Evolutionary conservation across 371 early-diverging fungal genomes (phyloP).

Genomic region (Mucor racemosus): DNA sequence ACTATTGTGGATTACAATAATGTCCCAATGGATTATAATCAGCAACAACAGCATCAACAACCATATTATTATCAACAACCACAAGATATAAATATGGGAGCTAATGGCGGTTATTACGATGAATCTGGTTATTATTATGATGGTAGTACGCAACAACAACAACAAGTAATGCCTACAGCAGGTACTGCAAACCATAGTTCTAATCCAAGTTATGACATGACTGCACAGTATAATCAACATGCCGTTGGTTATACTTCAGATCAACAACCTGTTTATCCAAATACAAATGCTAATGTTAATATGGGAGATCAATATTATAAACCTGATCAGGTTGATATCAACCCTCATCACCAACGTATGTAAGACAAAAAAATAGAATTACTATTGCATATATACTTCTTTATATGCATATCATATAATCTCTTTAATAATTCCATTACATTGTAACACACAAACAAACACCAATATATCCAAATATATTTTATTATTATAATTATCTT

Average conservation of each 20-base stretch:
- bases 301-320: slow-evolving; percentile 23
- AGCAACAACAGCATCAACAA: slow-evolving; percentile 25
- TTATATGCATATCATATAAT: not conserved
- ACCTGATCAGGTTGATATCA: slow-evolving; percentile 28
- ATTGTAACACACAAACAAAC: not conserved
- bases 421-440: not conserved
- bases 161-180: not conserved
- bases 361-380: not conserved
- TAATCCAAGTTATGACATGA: slow-evolving; percentile 10
- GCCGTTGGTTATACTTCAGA: no score
- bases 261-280: slow-evolving; percentile 5
- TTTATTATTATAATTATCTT: not conserved
- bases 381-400: not conserved
- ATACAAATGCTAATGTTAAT: slow-evolving; percentile 1
- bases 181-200: not conserved
- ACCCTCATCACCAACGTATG: slow-evolving; percentile 14
- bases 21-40: not conserved
- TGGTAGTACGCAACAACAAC: not conserved
- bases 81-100: not conserved
- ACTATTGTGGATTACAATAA: slow-evolving; percentile 7
- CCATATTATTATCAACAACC: slow-evolving; percentile 19
- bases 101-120: slow-evolving; percentile 15
- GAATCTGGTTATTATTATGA: slow-evolving; percentile 27
- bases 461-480: no score
- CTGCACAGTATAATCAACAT: slow-evolving; percentile 18